Conservation (phyloP, 768 basidiomycete species). For the Termitomyces sp. region DNA sequence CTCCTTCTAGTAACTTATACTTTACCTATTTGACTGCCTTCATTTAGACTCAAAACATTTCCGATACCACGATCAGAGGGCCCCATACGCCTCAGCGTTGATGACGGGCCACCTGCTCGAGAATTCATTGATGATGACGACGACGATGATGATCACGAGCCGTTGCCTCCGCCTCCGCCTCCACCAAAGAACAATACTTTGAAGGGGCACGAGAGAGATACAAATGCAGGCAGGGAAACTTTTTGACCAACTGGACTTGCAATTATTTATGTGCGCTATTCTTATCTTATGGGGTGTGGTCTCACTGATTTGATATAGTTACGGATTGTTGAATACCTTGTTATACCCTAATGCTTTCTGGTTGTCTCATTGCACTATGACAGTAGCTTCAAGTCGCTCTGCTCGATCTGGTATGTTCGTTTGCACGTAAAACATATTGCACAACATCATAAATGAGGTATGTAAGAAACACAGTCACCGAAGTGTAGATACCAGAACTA, state of each 20-base stretch:
- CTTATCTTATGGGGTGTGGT: not conserved
- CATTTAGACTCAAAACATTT: constrained; percentile 42
- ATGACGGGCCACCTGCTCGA: constrained; percentile 65
- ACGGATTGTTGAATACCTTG: not conserved
- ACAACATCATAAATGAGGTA: not conserved
- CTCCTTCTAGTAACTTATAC: not conserved
- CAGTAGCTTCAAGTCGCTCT: not conserved
- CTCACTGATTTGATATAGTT: not conserved
- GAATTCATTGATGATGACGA: constrained; percentile 44
- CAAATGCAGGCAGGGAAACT: not conserved
- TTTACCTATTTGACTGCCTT: not conserved
- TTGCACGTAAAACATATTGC: no score
- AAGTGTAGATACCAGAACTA: no score
- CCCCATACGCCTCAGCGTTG: constrained; percentile 59
- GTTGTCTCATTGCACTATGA: not conserved
- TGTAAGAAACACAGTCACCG: not conserved
- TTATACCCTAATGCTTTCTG: not conserved
- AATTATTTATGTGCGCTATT: not conserved
- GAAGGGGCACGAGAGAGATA: not conserved
- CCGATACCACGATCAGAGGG: constrained; percentile 47
- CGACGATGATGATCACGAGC: constrained; percentile 32
- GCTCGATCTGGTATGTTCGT: not conserved
- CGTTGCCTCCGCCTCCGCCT: constrained; percentile 7
- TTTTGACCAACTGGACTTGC: not conserved
- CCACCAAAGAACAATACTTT: not conserved